Evolutionary conservation across 2,329 filamentous ascomycete species (phyloP).

Genomic region (Colletotrichum graminicola): DNA sequence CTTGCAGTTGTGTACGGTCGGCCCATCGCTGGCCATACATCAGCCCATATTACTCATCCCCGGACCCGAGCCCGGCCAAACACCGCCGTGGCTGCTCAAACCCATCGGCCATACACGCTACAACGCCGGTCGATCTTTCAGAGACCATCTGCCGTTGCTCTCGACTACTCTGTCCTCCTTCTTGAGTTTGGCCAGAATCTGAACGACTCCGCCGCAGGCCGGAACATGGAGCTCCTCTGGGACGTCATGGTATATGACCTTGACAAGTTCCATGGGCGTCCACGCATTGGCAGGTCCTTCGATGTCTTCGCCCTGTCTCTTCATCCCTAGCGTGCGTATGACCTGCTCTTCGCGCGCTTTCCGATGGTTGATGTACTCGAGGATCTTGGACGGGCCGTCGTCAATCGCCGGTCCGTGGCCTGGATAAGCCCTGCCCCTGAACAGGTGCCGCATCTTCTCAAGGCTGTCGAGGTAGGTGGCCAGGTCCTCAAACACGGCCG

Average conservation of each 20-base stretch:
- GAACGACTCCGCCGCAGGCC: slow-evolving; percentile 80
- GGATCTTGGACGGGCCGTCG: slow-evolving; percentile 77
- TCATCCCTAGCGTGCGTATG: slow-evolving; percentile 67
- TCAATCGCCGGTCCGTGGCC: slow-evolving; percentile 86
- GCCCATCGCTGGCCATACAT: neutral
- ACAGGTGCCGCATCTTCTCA: slow-evolving; percentile 74
- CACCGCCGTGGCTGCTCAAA: neutral
- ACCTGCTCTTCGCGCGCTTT: slow-evolving; percentile 84
- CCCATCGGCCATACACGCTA: slow-evolving; percentile 43
- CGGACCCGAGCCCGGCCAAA: slow-evolving; percentile 12
- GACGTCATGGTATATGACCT: slow-evolving; percentile 85
- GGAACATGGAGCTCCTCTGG: slow-evolving; percentile 80
- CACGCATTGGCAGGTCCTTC: slow-evolving; percentile 58
- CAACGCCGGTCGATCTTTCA: slow-evolving; percentile 58
- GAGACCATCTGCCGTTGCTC: slow-evolving; percentile 56
- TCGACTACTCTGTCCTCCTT: slow-evolving; percentile 75
- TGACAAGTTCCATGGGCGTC: slow-evolving; percentile 86
- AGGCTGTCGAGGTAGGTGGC: slow-evolving; percentile 76
- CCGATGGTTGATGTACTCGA: slow-evolving; percentile 87
- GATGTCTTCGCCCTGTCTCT: slow-evolving; percentile 45
- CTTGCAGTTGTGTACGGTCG: neutral
- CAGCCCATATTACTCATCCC: neutral
- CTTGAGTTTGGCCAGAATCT: slow-evolving; percentile 84
- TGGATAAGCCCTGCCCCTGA: slow-evolving; percentile 81
- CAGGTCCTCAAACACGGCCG: slow-evolving; percentile 86